Evolutionary conservation across 768 basidiomycete genomes (phyloP).

Genomic region (Russula virescens): DNA sequence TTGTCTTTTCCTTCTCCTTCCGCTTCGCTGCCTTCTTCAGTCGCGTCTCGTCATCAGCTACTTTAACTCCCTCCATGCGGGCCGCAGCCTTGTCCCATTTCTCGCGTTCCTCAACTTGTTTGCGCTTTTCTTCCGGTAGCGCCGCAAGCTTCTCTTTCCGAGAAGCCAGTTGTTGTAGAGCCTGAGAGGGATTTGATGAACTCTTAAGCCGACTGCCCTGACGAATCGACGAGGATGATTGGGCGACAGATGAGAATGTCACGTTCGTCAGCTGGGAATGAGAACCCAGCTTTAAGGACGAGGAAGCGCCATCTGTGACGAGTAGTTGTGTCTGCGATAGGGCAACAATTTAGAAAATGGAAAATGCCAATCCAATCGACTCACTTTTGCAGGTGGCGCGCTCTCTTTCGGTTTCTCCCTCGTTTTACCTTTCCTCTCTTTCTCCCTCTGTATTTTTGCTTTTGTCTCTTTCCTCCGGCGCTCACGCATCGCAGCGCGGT

Average conservation of each 20-base stretch:
- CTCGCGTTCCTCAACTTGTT: slow-evolving; percentile 71
- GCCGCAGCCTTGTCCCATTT: slow-evolving; percentile 89
- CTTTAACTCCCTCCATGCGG: slow-evolving; percentile 84
- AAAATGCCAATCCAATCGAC: slow-evolving; percentile 7
- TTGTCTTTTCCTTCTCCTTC: slow-evolving; percentile 84
- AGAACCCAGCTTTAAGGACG: slow-evolving; percentile 28
- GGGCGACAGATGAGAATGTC: slow-evolving; percentile 59
- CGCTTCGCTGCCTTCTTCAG: slow-evolving; percentile 93
- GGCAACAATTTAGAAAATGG: not conserved
- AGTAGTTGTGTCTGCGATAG: slow-evolving; percentile 57
- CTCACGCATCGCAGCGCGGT: slow-evolving; percentile 80
- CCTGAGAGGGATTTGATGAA: slow-evolving; percentile 77
- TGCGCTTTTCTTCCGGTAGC: slow-evolving; percentile 79
- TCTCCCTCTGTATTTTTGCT: slow-evolving; percentile 69
- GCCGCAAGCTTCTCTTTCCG: slow-evolving; percentile 72
- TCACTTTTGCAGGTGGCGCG: slow-evolving; percentile 51
- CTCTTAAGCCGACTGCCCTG: slow-evolving; percentile 57
- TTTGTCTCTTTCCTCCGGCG: slow-evolving; percentile 77
- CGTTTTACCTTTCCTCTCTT: slow-evolving; percentile 43
- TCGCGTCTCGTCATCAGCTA: slow-evolving; percentile 76
- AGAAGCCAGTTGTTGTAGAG: slow-evolving; percentile 70
- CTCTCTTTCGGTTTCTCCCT: slow-evolving; percentile 42
- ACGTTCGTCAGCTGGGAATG: slow-evolving; percentile 48
- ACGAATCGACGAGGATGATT: slow-evolving; percentile 38
- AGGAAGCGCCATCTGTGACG: slow-evolving; percentile 46